Evolutionary conservation across 2,329 filamentous ascomycete species (phyloP).

Genomic region (Aspergillus pseudoviridinutans): DNA sequence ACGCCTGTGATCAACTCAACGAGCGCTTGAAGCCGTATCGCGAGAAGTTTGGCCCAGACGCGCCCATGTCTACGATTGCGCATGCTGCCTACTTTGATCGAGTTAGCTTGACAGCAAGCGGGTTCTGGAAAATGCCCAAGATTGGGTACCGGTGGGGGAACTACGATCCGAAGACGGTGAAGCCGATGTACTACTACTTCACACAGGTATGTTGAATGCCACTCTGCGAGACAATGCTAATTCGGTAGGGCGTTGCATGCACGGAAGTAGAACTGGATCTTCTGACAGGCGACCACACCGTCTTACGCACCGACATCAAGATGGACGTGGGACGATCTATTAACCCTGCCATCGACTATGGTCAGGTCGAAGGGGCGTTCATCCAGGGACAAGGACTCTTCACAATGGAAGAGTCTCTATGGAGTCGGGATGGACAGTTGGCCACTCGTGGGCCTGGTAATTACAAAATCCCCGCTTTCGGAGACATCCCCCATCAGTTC

Average conservation of each 20-base stretch:
- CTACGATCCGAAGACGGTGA: conserved; percentile 55
- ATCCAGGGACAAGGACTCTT: conserved; percentile 77
- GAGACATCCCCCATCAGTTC: conserved; percentile 64
- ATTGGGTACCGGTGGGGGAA: conserved; percentile 93
- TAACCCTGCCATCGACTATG: conserved; percentile 72
- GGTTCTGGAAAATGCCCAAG: conserved; percentile 95
- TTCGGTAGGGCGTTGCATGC: conserved; percentile 61
- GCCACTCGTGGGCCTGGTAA: conserved; percentile 61
- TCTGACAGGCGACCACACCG: conserved; percentile 90
- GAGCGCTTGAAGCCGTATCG: conserved; percentile 80
- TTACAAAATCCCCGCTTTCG: conserved; percentile 65
- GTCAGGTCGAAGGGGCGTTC: conserved; percentile 79
- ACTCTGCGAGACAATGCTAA: no score
- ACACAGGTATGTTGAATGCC: conserved; percentile 59
- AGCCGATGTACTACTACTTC: conserved; percentile 99
- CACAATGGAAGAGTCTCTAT: conserved; percentile 70
- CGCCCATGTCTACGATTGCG: conserved; percentile 83
- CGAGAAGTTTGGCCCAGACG: conserved; percentile 65
- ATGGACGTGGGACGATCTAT: conserved; percentile 77
- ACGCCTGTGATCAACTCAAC: conserved; percentile 88
- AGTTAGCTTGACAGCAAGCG: conserved; percentile 93
- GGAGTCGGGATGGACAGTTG: conserved; percentile 61
- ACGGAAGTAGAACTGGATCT: conserved; percentile 93
- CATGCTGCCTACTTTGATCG: conserved; percentile 94
- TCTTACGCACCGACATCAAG: conserved; percentile 82